Conservation (phyloP, 2,329 filamentous ascomycete genomes). For the Cordyceps javanica region DNA sequence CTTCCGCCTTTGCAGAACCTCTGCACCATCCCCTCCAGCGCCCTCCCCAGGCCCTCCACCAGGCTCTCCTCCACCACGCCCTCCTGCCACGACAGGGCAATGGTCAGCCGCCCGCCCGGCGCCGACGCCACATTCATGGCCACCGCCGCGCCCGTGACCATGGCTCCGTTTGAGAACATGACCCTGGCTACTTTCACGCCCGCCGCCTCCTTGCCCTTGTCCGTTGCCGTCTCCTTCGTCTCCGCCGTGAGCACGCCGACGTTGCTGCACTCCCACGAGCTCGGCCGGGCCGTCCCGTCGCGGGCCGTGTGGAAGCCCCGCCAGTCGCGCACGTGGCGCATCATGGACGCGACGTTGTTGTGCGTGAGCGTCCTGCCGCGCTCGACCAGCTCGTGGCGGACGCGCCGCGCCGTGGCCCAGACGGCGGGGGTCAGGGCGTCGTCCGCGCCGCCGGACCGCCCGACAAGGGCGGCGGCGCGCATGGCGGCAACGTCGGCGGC, state of each 20-base stretch:
- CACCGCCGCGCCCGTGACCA: constrained; percentile 37
- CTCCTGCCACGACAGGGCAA: constrained; percentile 45
- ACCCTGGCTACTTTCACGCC: constrained; percentile 40
- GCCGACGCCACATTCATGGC: constrained; percentile 43
- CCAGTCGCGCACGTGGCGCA: constrained; percentile 40
- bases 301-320: constrained; percentile 32
- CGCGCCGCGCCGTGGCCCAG: constrained; percentile 35
- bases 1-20: constrained; percentile 21
- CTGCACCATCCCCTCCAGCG: constrained; percentile 28
- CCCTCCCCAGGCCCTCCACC: constrained; percentile 29
- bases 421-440: constrained; percentile 24
- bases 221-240: constrained; percentile 22
- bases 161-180: constrained; percentile 45
- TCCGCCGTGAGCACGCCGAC: constrained; percentile 36
- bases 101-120: constrained; percentile 30
- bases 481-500: constrained; percentile 12
- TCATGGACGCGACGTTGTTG: constrained; percentile 38
- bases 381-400: constrained; percentile 30
- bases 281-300: constrained; percentile 35
- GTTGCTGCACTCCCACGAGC: constrained; percentile 49
- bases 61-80: constrained; percentile 33
- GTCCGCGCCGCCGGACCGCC: constrained; percentile 19
- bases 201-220: background rate
- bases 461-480: constrained; percentile 19
- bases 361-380: constrained; percentile 29